Base-by-base conservation (phyloP, 805 yeast species). In the Starmerella riodocensis region DNA sequence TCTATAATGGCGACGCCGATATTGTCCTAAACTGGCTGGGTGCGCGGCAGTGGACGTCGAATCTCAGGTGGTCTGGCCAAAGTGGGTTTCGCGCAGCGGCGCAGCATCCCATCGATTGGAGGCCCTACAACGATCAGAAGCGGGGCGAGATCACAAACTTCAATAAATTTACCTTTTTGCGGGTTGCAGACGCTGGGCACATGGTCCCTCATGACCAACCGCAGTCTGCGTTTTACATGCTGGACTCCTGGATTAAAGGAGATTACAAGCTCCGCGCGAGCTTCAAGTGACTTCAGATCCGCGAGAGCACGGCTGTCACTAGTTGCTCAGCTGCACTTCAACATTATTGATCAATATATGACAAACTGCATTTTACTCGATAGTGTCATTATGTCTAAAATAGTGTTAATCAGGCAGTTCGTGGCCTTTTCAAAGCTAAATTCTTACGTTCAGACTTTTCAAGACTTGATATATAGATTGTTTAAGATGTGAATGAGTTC, bases 1-100 rank as follows among this genome's bases (percentile, higher is more conserved):
- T 85, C 44, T 86, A 85, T 55, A 94, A 94, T 13, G 97, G 97
- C 56, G 96, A 86, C 64, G 86, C 85, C 63, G 97, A 86, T 60
- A 86, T 77, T 58, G 84, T 86, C 54, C 82, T 95, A 64, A 86
- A 86, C 68, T 86, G 96, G 95, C 70, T 86, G 55, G 95, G 96
- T 48, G 85, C 83, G 60, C 71, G 73, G 52, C 88, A 78, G 8
- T 86, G 95, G 95, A 69, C 88, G 27, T 24, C 32, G n/a, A 32
- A 33, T 8, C 68, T 85, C 36, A 77, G 78, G 51, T 80, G 85
- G 83, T 57, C 67, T 24, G 74, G 73, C 33, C 48, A 46, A 39
- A 9, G 26, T 13, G 63, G 61, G 40, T 63, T 66, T 25, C 63
- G 62, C 49, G 52, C 58, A 21, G 69, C 56, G 47, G 29, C 33